phyloP scores from a whole-genome alignment of 257 asterid genomes.

The Coffea eugenioides region DNA sequence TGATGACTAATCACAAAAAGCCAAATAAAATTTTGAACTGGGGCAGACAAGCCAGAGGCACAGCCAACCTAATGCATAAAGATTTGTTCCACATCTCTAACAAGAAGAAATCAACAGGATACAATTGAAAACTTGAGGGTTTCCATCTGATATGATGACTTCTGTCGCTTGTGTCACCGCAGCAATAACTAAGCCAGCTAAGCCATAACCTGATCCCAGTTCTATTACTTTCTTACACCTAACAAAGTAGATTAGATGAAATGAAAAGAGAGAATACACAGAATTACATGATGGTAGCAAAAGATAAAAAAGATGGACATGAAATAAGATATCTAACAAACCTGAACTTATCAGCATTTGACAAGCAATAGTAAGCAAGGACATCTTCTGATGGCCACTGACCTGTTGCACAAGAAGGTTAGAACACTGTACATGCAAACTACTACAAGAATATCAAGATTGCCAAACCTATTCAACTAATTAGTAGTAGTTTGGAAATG shows the following conservation, averaged over 20 bases:
- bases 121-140: slow-evolving; percentile 95
- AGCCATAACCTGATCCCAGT: slow-evolving; percentile 92
- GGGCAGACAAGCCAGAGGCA: neutral
- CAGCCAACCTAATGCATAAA: slow-evolving; percentile 10
- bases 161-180: slow-evolving; percentile 67
- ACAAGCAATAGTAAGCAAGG: slow-evolving; percentile 75
- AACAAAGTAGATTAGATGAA: slow-evolving; percentile 8
- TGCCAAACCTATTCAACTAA: neutral
- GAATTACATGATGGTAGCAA: neutral
- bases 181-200: slow-evolving; percentile 86
- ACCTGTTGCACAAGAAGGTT: slow-evolving; percentile 51
- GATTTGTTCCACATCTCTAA: slow-evolving; percentile 9
- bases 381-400: slow-evolving; percentile 98
- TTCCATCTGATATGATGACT: slow-evolving; percentile 91
- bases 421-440: slow-evolving; percentile 7
- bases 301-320: neutral
- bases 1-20: neutral
- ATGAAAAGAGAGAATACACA: slow-evolving; percentile 2
- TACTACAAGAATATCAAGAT: slow-evolving; percentile 3
- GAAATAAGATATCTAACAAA: slow-evolving; percentile 15
- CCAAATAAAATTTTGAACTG: neutral
- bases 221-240: slow-evolving; percentile 85
- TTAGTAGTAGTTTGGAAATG: neutral
- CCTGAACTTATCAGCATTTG: slow-evolving; percentile 64
- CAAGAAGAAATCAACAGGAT: slow-evolving; percentile 49